Evolutionary conservation across 306 rosid genomes (phyloP).

Genomic region (Cicer yamashitae): DNA sequence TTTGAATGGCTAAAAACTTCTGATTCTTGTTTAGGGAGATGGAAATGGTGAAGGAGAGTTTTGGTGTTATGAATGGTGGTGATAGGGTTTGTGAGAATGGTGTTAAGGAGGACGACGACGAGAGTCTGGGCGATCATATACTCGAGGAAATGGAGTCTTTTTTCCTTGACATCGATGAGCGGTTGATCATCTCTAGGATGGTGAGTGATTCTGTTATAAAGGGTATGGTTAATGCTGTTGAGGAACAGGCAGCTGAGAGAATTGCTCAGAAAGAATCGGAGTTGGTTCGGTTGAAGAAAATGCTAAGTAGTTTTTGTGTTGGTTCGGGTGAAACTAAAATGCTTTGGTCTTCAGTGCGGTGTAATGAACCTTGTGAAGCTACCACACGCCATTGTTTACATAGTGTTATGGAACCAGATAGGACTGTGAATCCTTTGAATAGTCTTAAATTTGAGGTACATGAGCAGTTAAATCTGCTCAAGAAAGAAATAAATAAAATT

Average conservation of each 20-base stretch:
- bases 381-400: slow-evolving; percentile 31
- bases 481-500: slow-evolving; percentile 63
- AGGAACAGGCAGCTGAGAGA: slow-evolving; percentile 73
- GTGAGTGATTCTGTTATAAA: slow-evolving; percentile 82
- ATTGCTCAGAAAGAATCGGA: slow-evolving; percentile 74
- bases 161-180: slow-evolving; percentile 60
- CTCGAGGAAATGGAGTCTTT: slow-evolving; percentile 74
- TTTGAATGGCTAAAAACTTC: slow-evolving; percentile 35
- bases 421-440: slow-evolving; percentile 48
- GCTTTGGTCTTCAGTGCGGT: slow-evolving; percentile 30
- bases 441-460: slow-evolving; percentile 51
- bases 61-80: slow-evolving; percentile 48
- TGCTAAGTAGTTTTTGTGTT: slow-evolving; percentile 43
- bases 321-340: slow-evolving; percentile 48
- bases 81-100: slow-evolving; percentile 44
- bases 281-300: slow-evolving; percentile 66
- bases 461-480: slow-evolving; percentile 66
- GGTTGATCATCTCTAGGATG: slow-evolving; percentile 81
- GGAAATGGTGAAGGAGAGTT: slow-evolving; percentile 41
- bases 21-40: slow-evolving; percentile 41
- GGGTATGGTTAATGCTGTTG: slow-evolving; percentile 79
- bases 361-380: slow-evolving; percentile 38
- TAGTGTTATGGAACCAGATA: slow-evolving; percentile 44
- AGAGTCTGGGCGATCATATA: slow-evolving; percentile 50
- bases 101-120: slow-evolving; percentile 50